A percentile compares a stretch with the other conserved stretches of the same genome.
Conservation (phyloP, 1,139 yeast species). For the Debaryomyces sp. region DNA sequence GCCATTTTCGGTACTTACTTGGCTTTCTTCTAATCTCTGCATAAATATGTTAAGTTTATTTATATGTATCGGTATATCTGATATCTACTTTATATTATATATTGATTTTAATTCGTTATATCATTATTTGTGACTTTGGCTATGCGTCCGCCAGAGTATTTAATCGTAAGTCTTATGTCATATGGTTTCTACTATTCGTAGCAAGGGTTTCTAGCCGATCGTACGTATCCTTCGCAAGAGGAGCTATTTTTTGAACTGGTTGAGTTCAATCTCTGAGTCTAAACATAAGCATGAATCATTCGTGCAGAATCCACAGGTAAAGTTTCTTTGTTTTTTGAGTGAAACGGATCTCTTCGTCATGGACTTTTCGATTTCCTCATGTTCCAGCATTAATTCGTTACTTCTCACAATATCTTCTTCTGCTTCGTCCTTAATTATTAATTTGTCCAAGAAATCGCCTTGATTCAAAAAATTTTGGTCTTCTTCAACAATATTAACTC, state of each 20-base stretch:
- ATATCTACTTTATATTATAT: conserved; percentile 2
- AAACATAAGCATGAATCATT: conserved; percentile 46
- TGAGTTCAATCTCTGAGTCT: conserved; percentile 29
- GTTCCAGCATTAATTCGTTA: conserved; percentile 8
- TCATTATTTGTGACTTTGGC: conserved; percentile 1
- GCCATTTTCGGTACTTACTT: conserved; percentile 65
- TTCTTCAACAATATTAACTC: conserved; percentile 6
- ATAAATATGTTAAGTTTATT: conserved; percentile 2
- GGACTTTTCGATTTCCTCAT: neutral
- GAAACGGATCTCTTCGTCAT: neutral
- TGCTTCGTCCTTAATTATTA: conserved; percentile 12
- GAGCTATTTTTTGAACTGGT: conserved; percentile 4
- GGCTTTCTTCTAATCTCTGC: conserved; percentile 36
- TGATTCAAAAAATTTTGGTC: conserved; percentile 9
- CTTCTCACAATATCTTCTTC: conserved; percentile 5
- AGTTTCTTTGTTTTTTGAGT: conserved; percentile 11
- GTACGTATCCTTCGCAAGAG: neutral
- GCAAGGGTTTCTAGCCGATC: too few species aligned
- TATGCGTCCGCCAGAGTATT: neutral
- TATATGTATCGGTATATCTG: conserved; percentile 4
- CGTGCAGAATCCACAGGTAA: conserved; percentile 44
- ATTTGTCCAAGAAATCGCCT: conserved; percentile 13
- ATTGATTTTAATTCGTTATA: conserved; percentile 5
- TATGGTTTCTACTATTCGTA: neutral
- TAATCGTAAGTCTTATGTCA: neutral